Conservation (phyloP, 306 rosid species). For the Cyclanthera cordifolia region DNA sequence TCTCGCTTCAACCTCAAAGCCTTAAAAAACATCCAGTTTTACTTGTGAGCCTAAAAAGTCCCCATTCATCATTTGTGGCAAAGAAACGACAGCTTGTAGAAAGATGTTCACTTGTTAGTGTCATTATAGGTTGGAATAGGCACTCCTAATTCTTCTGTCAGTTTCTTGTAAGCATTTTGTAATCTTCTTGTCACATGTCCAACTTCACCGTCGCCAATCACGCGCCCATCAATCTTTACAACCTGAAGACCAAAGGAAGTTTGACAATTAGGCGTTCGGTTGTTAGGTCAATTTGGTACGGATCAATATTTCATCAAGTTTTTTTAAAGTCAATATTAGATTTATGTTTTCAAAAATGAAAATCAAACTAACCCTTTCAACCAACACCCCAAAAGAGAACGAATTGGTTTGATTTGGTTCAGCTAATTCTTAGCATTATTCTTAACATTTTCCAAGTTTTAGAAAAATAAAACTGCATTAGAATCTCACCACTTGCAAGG, state of each 20-base stretch:
- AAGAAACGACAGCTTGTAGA: slow-evolving; percentile 13
- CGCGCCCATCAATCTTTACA: slow-evolving; percentile 80
- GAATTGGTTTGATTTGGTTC: neutral
- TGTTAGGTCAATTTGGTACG: neutral
- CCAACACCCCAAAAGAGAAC: neutral
- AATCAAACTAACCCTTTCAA: neutral
- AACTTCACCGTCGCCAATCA: slow-evolving; percentile 61
- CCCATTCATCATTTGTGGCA: neutral
- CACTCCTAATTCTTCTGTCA: slow-evolving; percentile 59
- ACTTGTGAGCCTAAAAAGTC: neutral
- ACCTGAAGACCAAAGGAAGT: slow-evolving; percentile 35
- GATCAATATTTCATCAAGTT: neutral
- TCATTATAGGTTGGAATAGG: slow-evolving; percentile 31
- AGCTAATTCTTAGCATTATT: neutral
- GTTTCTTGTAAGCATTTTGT: slow-evolving; percentile 54
- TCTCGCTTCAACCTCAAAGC: neutral
- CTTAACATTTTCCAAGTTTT: neutral
- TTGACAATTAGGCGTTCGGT: neutral
- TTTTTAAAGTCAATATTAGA: neutral
- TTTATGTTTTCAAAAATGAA: neutral
- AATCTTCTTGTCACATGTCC: slow-evolving; percentile 56
- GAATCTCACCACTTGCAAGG: neutral
- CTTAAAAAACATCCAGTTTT: neutral
- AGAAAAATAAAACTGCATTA: neutral
- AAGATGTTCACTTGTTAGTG: slow-evolving; percentile 8